Evolutionary conservation across 352 stramenopile genomes (phyloP).

Genomic region (Phytophthora vignae): DNA sequence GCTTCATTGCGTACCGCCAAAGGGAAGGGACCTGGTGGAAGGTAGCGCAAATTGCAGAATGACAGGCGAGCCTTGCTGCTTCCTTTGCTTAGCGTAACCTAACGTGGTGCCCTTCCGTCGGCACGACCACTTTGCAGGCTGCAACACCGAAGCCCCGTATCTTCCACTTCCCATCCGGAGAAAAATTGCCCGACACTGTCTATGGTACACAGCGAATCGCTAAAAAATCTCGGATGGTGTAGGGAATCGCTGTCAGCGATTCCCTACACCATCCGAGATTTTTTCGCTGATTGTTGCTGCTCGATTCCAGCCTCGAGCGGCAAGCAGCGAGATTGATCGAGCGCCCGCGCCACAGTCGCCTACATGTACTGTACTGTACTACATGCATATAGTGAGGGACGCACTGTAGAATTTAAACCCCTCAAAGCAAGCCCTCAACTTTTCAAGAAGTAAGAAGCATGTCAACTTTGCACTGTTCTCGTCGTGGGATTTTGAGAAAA

Average conservation of each 20-base stretch:
- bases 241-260: too few relatives aligned
- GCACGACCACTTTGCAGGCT: conserved; percentile 2
- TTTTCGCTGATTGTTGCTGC: conserved; percentile 12
- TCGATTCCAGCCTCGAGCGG: too few relatives aligned
- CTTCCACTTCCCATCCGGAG: conserved; percentile 32
- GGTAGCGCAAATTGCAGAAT: conserved; percentile 31
- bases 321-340: conserved; percentile 15
- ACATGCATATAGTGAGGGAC: background rate
- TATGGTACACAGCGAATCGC: conserved; percentile 7
- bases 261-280: conserved; percentile 26
- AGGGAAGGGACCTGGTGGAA: conserved; percentile 5
- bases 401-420: too few relatives aligned
- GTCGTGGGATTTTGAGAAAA: too few relatives aligned
- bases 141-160: conserved; percentile 4
- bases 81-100: background rate
- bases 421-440: too few relatives aligned
- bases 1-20: conserved; percentile 15
- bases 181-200: conserved; percentile 27
- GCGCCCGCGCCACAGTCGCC: too few relatives aligned
- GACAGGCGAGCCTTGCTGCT: conserved; percentile 5
- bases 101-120: conserved; percentile 14
- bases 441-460: too few relatives aligned
- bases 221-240: too few relatives aligned
- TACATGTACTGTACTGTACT: background rate
- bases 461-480: too few relatives aligned